Conservation (phyloP, 2,329 filamentous ascomycete species). For the Alternaria sp. region DNA sequence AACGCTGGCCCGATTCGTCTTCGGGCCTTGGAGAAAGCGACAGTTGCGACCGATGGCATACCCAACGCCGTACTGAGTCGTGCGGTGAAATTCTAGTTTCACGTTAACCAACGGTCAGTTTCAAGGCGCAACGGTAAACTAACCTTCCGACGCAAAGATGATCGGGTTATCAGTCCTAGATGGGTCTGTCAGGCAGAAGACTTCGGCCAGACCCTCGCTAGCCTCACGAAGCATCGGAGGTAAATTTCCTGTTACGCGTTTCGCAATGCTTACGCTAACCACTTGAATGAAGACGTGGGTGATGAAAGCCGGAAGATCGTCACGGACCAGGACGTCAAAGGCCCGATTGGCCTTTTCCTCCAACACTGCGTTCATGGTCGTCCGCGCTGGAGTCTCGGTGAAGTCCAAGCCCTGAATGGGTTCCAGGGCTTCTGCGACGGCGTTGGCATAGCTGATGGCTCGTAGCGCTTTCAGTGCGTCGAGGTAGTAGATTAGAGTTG, state of each 20-base stretch:
- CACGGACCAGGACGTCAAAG: conserved; percentile 68
- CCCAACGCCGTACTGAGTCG: conserved; percentile 75
- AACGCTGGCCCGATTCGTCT: conserved; percentile 69
- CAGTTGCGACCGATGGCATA: conserved; percentile 80
- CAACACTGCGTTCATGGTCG: conserved; percentile 65
- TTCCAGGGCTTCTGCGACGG: conserved; percentile 67
- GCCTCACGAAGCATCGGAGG: conserved; percentile 69
- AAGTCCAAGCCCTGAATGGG: conserved; percentile 64
- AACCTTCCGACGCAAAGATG: conserved; percentile 77
- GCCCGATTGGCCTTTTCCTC: conserved; percentile 69
- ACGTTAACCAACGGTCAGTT: conserved; percentile 8
- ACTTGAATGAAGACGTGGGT: conserved; percentile 72
- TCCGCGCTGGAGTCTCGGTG: conserved; percentile 57
- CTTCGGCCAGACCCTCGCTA: conserved; percentile 77
- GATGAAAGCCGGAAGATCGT: conserved; percentile 76
- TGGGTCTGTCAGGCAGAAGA: conserved; percentile 79
- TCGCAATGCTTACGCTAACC: conserved; percentile 72
- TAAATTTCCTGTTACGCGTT: conserved; percentile 71
- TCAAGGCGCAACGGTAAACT: conserved; percentile 3
- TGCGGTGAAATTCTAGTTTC: conserved; percentile 71
- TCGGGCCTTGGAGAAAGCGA: conserved; percentile 77
- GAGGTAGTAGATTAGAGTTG: conserved; percentile 73
- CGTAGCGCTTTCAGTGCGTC: conserved; percentile 73
- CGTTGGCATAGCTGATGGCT: conserved; percentile 74
- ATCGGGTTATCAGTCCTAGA: conserved; percentile 76